Conservation (phyloP, 83 land plant genomes). For the Picea abies region DNA sequence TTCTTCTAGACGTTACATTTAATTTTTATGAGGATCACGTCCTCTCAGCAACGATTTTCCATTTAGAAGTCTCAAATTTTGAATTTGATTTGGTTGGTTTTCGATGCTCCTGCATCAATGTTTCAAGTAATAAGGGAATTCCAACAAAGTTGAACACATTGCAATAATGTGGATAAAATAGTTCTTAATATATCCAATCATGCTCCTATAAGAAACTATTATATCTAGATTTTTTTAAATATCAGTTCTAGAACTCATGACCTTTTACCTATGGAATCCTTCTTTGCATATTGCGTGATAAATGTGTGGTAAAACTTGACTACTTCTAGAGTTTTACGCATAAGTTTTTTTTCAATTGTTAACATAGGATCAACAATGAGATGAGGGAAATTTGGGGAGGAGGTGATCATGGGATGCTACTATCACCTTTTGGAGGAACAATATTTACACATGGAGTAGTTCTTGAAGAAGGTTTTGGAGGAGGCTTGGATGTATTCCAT, state of each 20-base stretch:
- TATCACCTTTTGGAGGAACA: constrained; percentile 31
- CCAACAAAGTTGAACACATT: constrained; percentile 44
- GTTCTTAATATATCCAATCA: constrained; percentile 98
- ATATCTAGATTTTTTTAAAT: constrained; percentile 30
- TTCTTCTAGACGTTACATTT: too few species aligned
- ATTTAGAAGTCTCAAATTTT: too few species aligned
- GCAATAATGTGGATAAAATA: constrained; percentile 89
- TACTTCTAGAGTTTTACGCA: constrained; percentile 73
- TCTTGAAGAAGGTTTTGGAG: constrained; percentile 44
- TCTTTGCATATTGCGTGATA: constrained; percentile 83
- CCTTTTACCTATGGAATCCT: too few species aligned
- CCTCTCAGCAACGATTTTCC: too few species aligned
- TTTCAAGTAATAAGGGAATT: neutral
- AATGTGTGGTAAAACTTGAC: too few species aligned
- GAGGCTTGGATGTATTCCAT: constrained; percentile 63
- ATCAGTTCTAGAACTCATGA: constrained; percentile 43
- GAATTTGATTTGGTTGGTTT: too few species aligned
- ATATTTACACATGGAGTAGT: constrained; percentile 17
- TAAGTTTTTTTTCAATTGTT: constrained; percentile 45
- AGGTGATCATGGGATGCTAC: constrained; percentile 49
- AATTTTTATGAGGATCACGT: too few species aligned
- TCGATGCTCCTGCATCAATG: too few species aligned
- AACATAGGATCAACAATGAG: constrained; percentile 22
- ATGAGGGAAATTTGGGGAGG: constrained; percentile 37
- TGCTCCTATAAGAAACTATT: constrained; percentile 49